phyloP scores from a whole-genome alignment of 106 monocot genomes.

The Dendrobium catenatum region DNA sequence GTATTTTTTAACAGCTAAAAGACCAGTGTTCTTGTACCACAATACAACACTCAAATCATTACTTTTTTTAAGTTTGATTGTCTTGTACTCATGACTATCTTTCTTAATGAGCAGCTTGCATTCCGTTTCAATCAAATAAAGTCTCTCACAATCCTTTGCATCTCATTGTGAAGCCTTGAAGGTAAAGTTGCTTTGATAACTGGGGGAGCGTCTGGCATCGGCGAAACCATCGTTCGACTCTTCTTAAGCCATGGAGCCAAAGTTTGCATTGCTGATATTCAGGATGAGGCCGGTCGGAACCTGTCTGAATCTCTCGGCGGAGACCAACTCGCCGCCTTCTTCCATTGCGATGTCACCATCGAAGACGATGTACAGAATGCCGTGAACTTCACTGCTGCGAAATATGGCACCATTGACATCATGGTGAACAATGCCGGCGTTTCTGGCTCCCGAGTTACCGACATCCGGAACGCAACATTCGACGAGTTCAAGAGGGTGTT shows the following conservation, averaged over 20 bases:
- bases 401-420: constrained; percentile 59
- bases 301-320: constrained; percentile 51
- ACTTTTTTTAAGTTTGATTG: neutral
- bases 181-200: constrained; percentile 63
- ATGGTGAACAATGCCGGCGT: constrained; percentile 84
- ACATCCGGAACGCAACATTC: constrained; percentile 11
- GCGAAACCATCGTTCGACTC: constrained; percentile 44
- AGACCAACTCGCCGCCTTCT: constrained; percentile 27
- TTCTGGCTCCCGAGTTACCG: neutral
- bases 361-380: constrained; percentile 59
- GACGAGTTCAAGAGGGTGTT: constrained; percentile 36
- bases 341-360: constrained; percentile 69
- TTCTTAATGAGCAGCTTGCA: neutral
- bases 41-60: no score
- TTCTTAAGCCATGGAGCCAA: constrained; percentile 47
- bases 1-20: no score
- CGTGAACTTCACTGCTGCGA: constrained; percentile 37
- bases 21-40: no score
- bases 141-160: neutral
- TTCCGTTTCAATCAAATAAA: neutral
- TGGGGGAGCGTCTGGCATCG: constrained; percentile 59
- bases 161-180: constrained; percentile 29
- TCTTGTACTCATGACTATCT: neutral
- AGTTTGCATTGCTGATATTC: constrained; percentile 42
- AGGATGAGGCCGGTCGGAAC: constrained; percentile 34